Percentiles rank a stretch among this genome's conserved stretches.
phyloP scores from a whole-genome alignment of 2,329 filamentous ascomycete species.

The Aspergillus fructus region DNA sequence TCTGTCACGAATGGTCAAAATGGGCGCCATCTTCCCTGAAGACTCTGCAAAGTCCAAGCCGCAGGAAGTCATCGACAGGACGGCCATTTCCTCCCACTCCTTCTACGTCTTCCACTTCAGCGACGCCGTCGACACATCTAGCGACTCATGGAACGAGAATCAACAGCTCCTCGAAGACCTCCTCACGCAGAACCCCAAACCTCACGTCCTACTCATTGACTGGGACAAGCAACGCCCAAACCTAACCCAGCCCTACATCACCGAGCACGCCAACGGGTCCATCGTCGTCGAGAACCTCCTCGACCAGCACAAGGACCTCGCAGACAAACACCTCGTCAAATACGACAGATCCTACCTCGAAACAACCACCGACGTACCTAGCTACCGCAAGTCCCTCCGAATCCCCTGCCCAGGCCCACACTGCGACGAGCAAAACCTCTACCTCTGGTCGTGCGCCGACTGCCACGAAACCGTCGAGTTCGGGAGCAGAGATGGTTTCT shows the following conservation, averaged over 20 bases:
- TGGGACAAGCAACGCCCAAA: not conserved
- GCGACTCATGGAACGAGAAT: not conserved
- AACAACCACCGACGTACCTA: not conserved
- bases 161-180: not conserved
- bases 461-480: slow-evolving; percentile 8
- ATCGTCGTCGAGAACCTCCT: slow-evolving; percentile 4
- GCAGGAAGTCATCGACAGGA: not conserved
- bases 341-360: slow-evolving; percentile 1
- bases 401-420: slow-evolving; percentile 3
- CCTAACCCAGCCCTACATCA: not conserved
- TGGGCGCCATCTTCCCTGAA: not conserved
- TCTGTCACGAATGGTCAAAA: not conserved
- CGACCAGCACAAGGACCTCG: slow-evolving; percentile 4
- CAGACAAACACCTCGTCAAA: not conserved
- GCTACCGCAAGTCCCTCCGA: slow-evolving; percentile 5
- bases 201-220: not conserved
- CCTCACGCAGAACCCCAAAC: not conserved
- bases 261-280: not conserved
- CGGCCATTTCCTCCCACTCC: not conserved
- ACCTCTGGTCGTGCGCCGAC: slow-evolving; percentile 1
- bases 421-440: slow-evolving; percentile 1
- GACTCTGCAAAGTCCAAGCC: not conserved
- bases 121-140: not conserved
- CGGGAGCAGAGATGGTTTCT: slow-evolving; percentile 3
- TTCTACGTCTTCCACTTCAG: slow-evolving; percentile 7